Conservation (phyloP, 2,329 filamentous ascomycete species). For the Chalara sp. region DNA sequence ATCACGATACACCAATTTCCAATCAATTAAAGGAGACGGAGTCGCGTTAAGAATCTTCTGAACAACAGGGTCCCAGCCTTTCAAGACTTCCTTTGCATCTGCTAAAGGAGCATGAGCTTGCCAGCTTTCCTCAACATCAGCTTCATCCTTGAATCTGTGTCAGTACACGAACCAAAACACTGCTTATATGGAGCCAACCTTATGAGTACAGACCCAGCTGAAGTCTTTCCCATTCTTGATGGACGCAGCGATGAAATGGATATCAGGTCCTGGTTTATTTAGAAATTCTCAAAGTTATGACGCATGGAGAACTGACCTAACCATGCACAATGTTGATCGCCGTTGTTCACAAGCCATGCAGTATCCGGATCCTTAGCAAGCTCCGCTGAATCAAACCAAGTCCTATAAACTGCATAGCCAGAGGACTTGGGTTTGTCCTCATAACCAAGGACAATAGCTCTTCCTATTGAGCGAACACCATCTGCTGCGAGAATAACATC, state of each 20-base stretch:
- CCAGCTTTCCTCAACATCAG: conserved; percentile 40
- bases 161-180: background rate
- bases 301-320: conserved; percentile 29
- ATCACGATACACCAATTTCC: conserved; percentile 26
- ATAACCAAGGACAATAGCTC: conserved; percentile 22
- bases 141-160: conserved; percentile 22
- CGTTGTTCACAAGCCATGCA: conserved; percentile 28
- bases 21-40: conserved; percentile 22
- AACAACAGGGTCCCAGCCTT: conserved; percentile 19
- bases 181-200: conserved; percentile 22
- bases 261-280: conserved; percentile 30
- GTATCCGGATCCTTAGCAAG: conserved; percentile 27
- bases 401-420: conserved; percentile 36
- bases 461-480: conserved; percentile 28
- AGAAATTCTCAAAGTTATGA: background rate
- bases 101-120: conserved; percentile 17
- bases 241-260: conserved; percentile 44
- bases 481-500: conserved; percentile 36
- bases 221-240: conserved; percentile 46
- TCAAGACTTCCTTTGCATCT: conserved; percentile 11
- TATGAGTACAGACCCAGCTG: conserved; percentile 48
- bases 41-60: conserved; percentile 18
- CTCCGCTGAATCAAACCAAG: conserved; percentile 28
- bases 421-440: conserved; percentile 37
- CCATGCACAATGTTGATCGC: conserved; percentile 46